phyloP scores from a whole-genome alignment of 352 stramenopile genomes.

The Pythium monospermum region DNA sequence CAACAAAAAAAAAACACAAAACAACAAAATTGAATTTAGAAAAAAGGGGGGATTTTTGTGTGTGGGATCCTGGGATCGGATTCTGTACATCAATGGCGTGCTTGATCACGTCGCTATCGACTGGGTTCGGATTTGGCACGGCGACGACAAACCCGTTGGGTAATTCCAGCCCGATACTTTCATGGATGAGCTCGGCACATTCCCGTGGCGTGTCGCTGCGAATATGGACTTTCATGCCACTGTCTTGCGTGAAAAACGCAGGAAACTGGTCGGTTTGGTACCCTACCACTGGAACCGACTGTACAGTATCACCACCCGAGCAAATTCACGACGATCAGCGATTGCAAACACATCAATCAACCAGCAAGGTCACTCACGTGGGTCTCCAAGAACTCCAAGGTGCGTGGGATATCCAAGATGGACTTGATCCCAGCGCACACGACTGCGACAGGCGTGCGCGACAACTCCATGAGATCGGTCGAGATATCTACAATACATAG shows the following conservation, averaged over 20 bases:
- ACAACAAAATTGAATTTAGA: too few species aligned
- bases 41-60: too few species aligned
- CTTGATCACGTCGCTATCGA: conserved; percentile 86
- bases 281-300: conserved; percentile 93
- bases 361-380: too few species aligned
- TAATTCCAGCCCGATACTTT: conserved; percentile 73
- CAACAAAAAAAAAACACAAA: too few species aligned
- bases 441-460: conserved; percentile 94
- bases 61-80: too few species aligned
- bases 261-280: conserved; percentile 94
- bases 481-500: conserved; percentile 79
- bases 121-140: conserved; percentile 86
- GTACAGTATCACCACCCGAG: too few species aligned
- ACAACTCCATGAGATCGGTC: conserved; percentile 95
- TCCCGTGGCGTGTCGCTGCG: conserved; percentile 83
- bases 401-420: conserved; percentile 96
- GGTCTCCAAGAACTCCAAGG: conserved; percentile 97
- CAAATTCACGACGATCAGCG: too few species aligned
- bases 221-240: conserved; percentile 79
- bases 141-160: conserved; percentile 84
- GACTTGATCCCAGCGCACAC: conserved; percentile 98
- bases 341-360: too few species aligned
- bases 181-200: conserved; percentile 81
- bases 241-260: conserved; percentile 96
- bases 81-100: conserved; percentile 82